phyloP scores from a whole-genome alignment of 306 rosid genomes.

The Cucurbita maxima region DNA sequence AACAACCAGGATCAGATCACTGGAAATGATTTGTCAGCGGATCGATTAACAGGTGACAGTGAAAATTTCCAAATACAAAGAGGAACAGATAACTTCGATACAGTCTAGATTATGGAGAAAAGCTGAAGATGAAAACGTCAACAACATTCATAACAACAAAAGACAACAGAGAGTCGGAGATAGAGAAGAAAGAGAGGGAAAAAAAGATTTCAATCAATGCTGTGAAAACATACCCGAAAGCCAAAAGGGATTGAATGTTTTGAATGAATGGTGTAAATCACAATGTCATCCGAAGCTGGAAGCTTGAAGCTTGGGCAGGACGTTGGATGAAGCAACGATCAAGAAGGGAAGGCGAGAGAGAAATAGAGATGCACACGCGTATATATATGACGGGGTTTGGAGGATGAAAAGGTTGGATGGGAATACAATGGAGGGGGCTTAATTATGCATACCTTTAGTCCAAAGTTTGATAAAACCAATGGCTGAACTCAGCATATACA shows the following conservation, averaged over 20 bases:
- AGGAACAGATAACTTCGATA: background rate
- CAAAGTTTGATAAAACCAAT: constrained; percentile 1
- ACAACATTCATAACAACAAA: background rate
- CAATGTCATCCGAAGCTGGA: background rate
- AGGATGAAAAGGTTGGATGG: background rate
- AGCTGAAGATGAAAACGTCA: background rate
- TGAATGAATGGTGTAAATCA: background rate
- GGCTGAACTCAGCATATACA: background rate
- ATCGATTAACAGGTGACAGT: background rate
- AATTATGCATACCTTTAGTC: background rate
- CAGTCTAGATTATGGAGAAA: background rate
- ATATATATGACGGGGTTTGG: background rate
- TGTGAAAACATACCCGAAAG: background rate
- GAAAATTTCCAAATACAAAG: background rate
- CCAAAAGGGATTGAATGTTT: background rate
- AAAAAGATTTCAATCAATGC: background rate
- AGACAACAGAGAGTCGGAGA: background rate
- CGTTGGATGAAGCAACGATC: background rate
- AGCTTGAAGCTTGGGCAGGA: background rate
- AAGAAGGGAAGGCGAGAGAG: background rate
- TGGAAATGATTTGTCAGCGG: background rate
- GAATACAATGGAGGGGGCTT: background rate
- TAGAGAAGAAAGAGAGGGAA: background rate
- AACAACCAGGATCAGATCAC: background rate
- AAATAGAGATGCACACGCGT: no score